Percentiles rank a stretch among this genome's conserved stretches.
Evolutionary conservation across 2,329 filamentous ascomycete species (phyloP).

Genomic region (Colletotrichum costaricense): DNA sequence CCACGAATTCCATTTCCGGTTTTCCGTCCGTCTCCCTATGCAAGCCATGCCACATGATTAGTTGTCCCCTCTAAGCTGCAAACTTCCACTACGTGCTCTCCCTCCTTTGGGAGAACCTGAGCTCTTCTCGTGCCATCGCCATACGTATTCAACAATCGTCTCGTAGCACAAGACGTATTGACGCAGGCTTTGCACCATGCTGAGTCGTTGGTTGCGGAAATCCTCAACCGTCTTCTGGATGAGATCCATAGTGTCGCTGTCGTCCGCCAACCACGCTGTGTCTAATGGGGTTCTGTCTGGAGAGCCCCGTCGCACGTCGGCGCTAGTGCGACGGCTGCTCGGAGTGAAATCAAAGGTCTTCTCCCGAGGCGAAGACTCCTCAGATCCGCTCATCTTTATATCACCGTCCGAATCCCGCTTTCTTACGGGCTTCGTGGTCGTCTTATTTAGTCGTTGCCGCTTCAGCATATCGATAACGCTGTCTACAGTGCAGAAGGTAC

Average conservation of each 20-base stretch:
- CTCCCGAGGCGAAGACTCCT: constrained; percentile 44
- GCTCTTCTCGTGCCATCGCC: constrained; percentile 55
- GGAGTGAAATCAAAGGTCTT: constrained; percentile 38
- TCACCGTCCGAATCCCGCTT: constrained; percentile 56
- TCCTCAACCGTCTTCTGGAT: constrained; percentile 91
- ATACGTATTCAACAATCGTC: constrained; percentile 89
- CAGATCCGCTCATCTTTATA: constrained; percentile 53
- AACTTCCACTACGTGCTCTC: constrained; percentile 39
- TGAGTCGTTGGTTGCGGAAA: constrained; percentile 87
- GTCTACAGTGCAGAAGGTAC: constrained; percentile 96
- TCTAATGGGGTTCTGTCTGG: constrained; percentile 47
- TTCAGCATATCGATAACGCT: constrained; percentile 97
- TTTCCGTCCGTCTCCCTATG: not conserved
- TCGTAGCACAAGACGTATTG: constrained; percentile 98
- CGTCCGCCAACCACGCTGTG: constrained; percentile 75
- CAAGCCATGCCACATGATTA: constrained; percentile 11
- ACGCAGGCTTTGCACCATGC: constrained; percentile 95
- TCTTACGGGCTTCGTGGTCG: constrained; percentile 37
- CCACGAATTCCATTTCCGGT: constrained; percentile 2
- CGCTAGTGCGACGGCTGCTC: constrained; percentile 25
- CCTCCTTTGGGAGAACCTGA: constrained; percentile 34
- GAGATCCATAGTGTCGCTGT: constrained; percentile 79
- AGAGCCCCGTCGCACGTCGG: constrained; percentile 30
- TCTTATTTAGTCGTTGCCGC: constrained; percentile 70
- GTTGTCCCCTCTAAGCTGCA: constrained; percentile 30